These are phyloP conservation scores for Diplodia corticola DNA, from an alignment of 2,329 filamentous ascomycete genomes.

Conservation along the genomic window DNA sequence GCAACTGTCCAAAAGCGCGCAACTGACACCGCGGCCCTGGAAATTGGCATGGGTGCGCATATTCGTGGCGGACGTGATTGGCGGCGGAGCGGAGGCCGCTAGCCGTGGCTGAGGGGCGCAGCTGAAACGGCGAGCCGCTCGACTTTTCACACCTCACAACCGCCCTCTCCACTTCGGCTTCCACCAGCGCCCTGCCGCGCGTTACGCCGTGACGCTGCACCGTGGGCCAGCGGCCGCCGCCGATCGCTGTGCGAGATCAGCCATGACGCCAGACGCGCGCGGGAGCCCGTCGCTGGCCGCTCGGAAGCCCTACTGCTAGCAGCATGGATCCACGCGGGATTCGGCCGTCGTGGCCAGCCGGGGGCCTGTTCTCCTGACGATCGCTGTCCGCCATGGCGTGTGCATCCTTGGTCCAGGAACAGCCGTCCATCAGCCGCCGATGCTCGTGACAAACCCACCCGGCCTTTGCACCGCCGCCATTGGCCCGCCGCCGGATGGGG, in stretches of 20 bases:
- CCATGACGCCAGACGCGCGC: not conserved
- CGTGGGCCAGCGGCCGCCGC: not conserved
- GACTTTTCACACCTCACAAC: not conserved
- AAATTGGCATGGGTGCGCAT: not conserved
- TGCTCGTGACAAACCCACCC: not conserved
- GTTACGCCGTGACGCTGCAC: not conserved
- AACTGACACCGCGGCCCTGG: not conserved
- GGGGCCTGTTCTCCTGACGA: constrained; percentile 7
- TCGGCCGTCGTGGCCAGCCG: not conserved
- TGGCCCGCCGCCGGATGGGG: not conserved
- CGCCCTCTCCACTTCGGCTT: not conserved
- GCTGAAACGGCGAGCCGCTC: constrained; percentile 2
- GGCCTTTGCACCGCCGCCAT: constrained; percentile 4
- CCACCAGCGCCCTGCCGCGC: not conserved
- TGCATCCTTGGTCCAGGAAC: not conserved
- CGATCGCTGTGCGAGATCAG: constrained; percentile 4
- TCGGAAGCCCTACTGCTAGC: not conserved
- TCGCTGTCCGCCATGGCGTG: not conserved
- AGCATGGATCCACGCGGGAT: not conserved
- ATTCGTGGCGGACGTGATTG: not conserved
- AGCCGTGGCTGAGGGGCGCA: constrained; percentile 1
- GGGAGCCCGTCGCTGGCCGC: not conserved
- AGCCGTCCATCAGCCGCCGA: constrained; percentile 6
- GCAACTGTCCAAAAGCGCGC: not conserved
- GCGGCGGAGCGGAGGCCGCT: not conserved